Base-by-base conservation (phyloP, 768 basidiomycete species). In the Lentinus brumalis region DNA sequence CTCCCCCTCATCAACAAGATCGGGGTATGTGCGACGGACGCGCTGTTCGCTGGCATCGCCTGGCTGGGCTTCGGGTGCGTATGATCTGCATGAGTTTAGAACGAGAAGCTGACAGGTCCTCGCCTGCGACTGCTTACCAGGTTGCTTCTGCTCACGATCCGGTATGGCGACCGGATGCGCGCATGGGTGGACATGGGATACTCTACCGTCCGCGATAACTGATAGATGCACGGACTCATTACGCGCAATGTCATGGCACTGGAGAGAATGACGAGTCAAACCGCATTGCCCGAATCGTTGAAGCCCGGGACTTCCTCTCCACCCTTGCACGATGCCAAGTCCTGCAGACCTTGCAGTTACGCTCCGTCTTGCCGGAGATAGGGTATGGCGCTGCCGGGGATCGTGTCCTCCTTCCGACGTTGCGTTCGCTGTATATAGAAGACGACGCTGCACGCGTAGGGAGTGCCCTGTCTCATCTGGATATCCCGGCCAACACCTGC, bases 161-260 rank as follows among this genome's bases (percentile, higher is more conserved):
- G 72, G 18, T 84, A 87, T 46, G 87, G 86, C 4, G 78, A 79
- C 31, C 74, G 76, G 55, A 79, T 89, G 76, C 77, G 87, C 44
- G 80, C 78, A 0, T 84, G 80, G 76, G 72, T 80, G 6, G 83
- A 89, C 63, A 72, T 87, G 8, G 86, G 82, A 3, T 87, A 79
- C 65, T 82, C 85, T 1, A 81, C 78, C 0, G 31, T 49, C 0
- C 52, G 29, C 16, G 55, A 62, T 39, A 64, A 66, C 40, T 68
- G 35, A 46, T 62, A n/a, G 14, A 29, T 57, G 30, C 16, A 26
- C 21, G 21, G 1, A 26, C 21, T 26, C 21, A 26, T 26, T 26
- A 26, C 21, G 21, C 21, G 21, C 1, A 1, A 26, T 26, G 21
- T 26, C 21, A 41, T 41, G 40, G 10, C 3, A 41, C 40, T 41